These are phyloP conservation scores for Aureobasidium sp. DNA, from an alignment of 2,329 filamentous ascomycete genomes.

Conservation along the genomic window DNA sequence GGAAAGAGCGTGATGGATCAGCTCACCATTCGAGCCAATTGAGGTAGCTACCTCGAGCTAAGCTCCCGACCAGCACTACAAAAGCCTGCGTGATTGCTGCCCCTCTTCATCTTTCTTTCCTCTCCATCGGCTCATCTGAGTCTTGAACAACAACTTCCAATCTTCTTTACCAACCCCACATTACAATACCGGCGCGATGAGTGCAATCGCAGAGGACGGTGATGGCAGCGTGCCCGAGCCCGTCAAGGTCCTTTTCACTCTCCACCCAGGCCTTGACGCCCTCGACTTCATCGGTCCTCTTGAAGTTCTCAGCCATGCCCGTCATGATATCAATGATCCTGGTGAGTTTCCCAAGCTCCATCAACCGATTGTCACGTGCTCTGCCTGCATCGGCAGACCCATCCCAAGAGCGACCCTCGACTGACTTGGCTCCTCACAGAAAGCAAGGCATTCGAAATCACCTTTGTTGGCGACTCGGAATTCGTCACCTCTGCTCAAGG, in stretches of 20 bases:
- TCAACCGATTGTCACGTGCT: not conserved
- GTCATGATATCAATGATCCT: conserved; percentile 48
- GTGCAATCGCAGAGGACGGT: conserved; percentile 39
- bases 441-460: conserved; percentile 48
- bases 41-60: conserved; percentile 2
- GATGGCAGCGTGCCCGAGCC: conserved; percentile 31
- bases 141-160: conserved; percentile 7
- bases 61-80: conserved; percentile 7
- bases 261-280: conserved; percentile 51
- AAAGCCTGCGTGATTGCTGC: conserved; percentile 5
- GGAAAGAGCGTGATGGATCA: conserved; percentile 6
- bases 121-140: conserved; percentile 12
- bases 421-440: conserved; percentile 28
- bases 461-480: conserved; percentile 42
- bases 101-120: conserved; percentile 7
- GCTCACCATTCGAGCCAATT: not conserved
- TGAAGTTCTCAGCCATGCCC: conserved; percentile 49
- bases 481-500: conserved; percentile 53
- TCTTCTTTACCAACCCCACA: not conserved
- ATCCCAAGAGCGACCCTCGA: not conserved
- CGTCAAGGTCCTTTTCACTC: conserved; percentile 55
- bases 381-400: conserved; percentile 15
- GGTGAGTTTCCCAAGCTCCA: conserved; percentile 33
- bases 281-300: conserved; percentile 53
- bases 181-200: conserved; percentile 37